Base-by-base conservation (phyloP, 257 asterid genomes). In the Osmanthus fragrans region DNA sequence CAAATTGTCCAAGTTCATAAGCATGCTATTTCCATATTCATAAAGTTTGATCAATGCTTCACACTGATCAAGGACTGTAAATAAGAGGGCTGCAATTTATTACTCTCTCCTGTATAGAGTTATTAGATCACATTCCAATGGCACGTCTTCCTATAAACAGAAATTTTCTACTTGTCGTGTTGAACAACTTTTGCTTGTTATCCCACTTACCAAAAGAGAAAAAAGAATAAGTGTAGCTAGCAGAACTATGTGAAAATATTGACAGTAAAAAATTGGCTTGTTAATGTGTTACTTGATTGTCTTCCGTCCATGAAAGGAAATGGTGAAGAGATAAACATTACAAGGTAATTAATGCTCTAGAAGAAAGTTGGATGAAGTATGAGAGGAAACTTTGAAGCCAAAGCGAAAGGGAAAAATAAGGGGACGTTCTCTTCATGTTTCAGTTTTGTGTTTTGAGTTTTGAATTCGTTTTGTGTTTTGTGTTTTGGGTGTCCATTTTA, bases 71-170 rank as follows among this genome's bases (percentile, higher is more conserved):
- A 25, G 39, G 42, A 27, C 67, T 19, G 30, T 39, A 18, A 37
- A 71, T 34, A 12, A 34, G 60, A 71, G 33, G 40, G 37, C 39
- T 79, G 69, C 73, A 65, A 76, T 51, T 25, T 30, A 72, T 25
- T 47, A 58, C 23, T 37, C 63, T 83, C 45, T 21, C n/a, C 8
- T 45, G 33, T 18, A 37, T 49, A 49, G 77, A 73, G 71, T 68
- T 76, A 67, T 54, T 39, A 71, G 73, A 58, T 58, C 67, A 58
- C 67, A 72, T 23, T 64, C 69, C 47, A 70, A 63, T 15, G 70
- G 47, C 70, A 77, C 25, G 30, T 63, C 30, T 9, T n/a, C 60
- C n/a, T 32, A 37, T 82, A 39, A 37, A 34, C 39, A 36, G 10
- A 29, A 36, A 19, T 37, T 37, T 25, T 70, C 16, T 37, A 37